Conservation (phyloP, 208 protist species). For the Leishmania aethiopica region DNA sequence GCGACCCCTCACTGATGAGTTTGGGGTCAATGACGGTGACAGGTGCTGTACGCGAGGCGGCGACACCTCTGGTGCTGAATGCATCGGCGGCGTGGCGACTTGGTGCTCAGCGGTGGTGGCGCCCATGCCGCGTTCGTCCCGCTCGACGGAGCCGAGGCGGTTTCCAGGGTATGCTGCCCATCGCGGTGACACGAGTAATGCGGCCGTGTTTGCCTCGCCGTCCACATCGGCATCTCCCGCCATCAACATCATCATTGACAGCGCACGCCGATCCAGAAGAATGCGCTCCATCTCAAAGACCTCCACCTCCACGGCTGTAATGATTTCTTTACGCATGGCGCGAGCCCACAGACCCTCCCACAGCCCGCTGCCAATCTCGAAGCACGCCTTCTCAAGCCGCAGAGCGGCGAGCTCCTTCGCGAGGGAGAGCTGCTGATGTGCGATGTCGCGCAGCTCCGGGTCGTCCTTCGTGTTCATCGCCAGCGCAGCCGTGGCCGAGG, state of each 20-base stretch:
- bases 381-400: constrained; percentile 76
- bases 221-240: constrained; percentile 5
- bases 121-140: neutral
- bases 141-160: neutral
- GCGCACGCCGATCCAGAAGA: constrained; percentile 48
- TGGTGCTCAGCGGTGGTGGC: neutral
- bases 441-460: constrained; percentile 69
- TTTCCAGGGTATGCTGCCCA: neutral
- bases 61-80: neutral
- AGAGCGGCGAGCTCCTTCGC: constrained; percentile 71
- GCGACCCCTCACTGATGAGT: constrained; percentile 9
- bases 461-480: constrained; percentile 43
- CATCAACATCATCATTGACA: constrained; percentile 37
- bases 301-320: constrained; percentile 61
- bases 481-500: constrained; percentile 15
- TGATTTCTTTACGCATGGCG: constrained; percentile 79
- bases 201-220: neutral
- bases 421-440: constrained; percentile 72
- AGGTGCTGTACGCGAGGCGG: neutral
- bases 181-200: neutral
- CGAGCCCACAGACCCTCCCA: constrained; percentile 88
- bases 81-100: neutral
- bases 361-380: constrained; percentile 60
- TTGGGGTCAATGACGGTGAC: neutral
- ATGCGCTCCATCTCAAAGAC: constrained; percentile 72